Conservation (phyloP, 805 yeast genomes). For the Saturnispora bothae region DNA sequence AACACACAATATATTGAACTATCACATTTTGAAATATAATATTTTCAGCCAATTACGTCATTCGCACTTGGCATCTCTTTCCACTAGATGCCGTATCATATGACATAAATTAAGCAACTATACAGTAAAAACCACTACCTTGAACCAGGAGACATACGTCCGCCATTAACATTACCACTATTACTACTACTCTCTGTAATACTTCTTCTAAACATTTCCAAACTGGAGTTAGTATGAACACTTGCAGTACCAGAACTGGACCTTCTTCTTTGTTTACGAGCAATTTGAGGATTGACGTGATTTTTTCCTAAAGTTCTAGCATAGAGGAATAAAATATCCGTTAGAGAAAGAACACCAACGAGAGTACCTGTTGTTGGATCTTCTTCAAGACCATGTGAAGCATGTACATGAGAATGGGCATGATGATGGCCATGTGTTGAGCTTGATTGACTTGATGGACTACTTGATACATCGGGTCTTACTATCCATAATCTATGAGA, state of each 20-base stretch:
- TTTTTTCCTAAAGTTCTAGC: slow-evolving; percentile 65
- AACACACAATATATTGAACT: no score
- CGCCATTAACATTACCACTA: background rate
- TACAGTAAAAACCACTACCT: no score
- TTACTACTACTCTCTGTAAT: slow-evolving; percentile 13
- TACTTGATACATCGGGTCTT: slow-evolving; percentile 33
- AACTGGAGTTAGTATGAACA: slow-evolving; percentile 27
- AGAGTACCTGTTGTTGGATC: slow-evolving; percentile 57
- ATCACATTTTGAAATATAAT: no score
- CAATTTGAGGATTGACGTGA: slow-evolving; percentile 70
- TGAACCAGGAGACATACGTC: no score
- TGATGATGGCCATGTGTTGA: slow-evolving; percentile 2
- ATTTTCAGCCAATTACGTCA: no score
- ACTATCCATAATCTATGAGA: slow-evolving; percentile 86
- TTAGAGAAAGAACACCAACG: slow-evolving; percentile 84
- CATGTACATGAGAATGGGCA: slow-evolving; percentile 5
- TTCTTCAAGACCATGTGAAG: slow-evolving; percentile 13
- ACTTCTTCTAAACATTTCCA: slow-evolving; percentile 36
- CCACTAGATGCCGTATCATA: no score
- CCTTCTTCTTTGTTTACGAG: slow-evolving; percentile 82
- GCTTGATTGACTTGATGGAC: slow-evolving; percentile 11
- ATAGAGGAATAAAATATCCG: slow-evolving; percentile 76
- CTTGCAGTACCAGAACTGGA: slow-evolving; percentile 31
- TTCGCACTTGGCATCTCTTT: no score
- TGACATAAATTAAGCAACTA: no score